Evolutionary conservation across 495 filamentous ascomycete species (phyloP).

Genomic region (Clohesyomyces aquaticus): DNA sequence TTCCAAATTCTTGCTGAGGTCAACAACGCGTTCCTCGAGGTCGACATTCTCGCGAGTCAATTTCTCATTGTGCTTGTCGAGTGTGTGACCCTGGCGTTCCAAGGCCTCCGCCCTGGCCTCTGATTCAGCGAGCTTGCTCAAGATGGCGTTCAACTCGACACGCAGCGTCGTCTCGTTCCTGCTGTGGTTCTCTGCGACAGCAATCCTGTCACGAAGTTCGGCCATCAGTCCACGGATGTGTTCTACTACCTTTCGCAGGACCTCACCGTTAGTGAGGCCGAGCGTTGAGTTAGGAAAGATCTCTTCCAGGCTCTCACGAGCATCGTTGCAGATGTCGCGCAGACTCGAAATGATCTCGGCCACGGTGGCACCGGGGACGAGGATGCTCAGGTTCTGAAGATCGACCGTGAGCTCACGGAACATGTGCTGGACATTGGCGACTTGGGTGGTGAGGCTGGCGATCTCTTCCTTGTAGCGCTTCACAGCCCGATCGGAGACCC

Average conservation of each 20-base stretch:
- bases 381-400: slow-evolving; percentile 44
- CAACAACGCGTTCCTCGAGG: slow-evolving; percentile 36
- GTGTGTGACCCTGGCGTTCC: slow-evolving; percentile 56
- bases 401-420: slow-evolving; percentile 43
- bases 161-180: slow-evolving; percentile 21
- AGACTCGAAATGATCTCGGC: slow-evolving; percentile 40
- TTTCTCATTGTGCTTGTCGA: slow-evolving; percentile 48
- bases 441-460: slow-evolving; percentile 24
- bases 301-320: slow-evolving; percentile 41
- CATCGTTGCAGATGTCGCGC: slow-evolving; percentile 40
- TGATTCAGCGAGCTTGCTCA: slow-evolving; percentile 3
- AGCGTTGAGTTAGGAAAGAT: slow-evolving; percentile 36
- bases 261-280: slow-evolving; percentile 36
- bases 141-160: slow-evolving; percentile 20
- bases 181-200: slow-evolving; percentile 30
- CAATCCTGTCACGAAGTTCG: slow-evolving; percentile 29
- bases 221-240: slow-evolving; percentile 38
- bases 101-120: slow-evolving; percentile 44
- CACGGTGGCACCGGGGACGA: slow-evolving; percentile 15
- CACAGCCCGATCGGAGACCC: slow-evolving; percentile 39
- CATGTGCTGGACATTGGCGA: slow-evolving; percentile 28
- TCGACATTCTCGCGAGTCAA: slow-evolving; percentile 51
- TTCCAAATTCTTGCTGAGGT: slow-evolving; percentile 14
- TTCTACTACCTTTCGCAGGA: slow-evolving; percentile 39
- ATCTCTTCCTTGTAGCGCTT: slow-evolving; percentile 42